A percentile compares a stretch with the other conserved stretches of the same genome.
Conservation (phyloP, 139 green algal species). For the Asterochloris erici region DNA sequence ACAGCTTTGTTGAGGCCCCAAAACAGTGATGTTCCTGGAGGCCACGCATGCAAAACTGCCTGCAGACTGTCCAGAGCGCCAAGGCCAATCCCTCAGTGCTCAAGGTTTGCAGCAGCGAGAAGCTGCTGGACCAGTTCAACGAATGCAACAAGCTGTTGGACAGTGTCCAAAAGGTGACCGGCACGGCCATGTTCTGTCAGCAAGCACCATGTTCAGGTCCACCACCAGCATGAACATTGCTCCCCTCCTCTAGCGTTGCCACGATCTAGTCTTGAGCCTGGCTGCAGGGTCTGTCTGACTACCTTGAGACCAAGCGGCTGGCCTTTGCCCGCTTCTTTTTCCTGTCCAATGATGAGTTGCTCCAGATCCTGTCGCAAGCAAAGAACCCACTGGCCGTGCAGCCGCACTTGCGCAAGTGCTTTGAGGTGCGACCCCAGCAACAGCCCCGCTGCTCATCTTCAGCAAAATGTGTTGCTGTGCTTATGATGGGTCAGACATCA, state of each 20-base stretch:
- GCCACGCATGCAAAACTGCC: no score
- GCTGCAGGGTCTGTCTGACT: constrained; percentile 75
- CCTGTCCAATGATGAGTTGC: constrained; percentile 71
- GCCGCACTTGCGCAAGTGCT: constrained; percentile 79
- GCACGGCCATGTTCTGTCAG: neutral
- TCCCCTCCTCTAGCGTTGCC: no score
- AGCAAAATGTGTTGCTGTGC: constrained; percentile 50
- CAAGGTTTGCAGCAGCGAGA: constrained; percentile 58
- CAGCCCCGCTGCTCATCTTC: neutral
- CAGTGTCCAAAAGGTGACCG: constrained; percentile 24
- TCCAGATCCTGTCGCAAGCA: constrained; percentile 75
- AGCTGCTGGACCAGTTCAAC: constrained; percentile 66
- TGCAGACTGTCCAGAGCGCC: constrained; percentile 13
- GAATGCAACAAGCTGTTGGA: constrained; percentile 78
- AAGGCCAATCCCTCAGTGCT: constrained; percentile 49
- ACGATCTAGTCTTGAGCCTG: constrained; percentile 19
- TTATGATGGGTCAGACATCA: neutral
- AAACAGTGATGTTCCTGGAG: constrained; percentile 22
- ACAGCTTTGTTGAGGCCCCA: neutral
- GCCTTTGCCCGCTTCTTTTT: constrained; percentile 87
- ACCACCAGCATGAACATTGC: neutral
- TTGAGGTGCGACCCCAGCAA: constrained; percentile 53
- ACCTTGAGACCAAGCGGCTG: constrained; percentile 80
- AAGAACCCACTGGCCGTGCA: constrained; percentile 78
- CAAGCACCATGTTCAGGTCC: neutral